Base-by-base conservation (phyloP, 441 rosid genomes). In the Brassica hybrid region DNA sequence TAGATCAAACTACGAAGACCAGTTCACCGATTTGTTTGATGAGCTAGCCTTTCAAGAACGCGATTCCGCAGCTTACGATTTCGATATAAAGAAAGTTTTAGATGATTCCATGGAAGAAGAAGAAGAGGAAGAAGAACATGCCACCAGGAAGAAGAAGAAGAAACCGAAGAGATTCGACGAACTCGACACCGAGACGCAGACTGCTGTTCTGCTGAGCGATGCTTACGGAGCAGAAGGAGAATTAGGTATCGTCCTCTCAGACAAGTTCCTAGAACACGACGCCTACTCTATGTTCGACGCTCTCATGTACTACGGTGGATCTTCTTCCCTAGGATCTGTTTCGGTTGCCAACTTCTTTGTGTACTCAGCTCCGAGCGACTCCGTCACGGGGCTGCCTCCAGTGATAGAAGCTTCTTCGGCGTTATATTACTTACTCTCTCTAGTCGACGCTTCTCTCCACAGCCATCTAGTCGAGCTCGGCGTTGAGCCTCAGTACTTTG, bases 171-270 rank as follows among this genome's bases (percentile, higher is more conserved):
- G 89, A 71, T 83, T 88, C 7, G 85, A 83, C 73, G 96, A 93
- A 74, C 92, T 91, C 25, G 99, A 93, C 80, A 84, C 88, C 3
- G 89, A 93, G 83, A 85, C 91, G 32, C 90, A 90, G 81, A 84
- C 85, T 0, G 84, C 86, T 16, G 84, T 93, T 58, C 56, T 83
- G 81, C 77, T 95, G 48, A 91, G 88, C 12, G 99, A 93, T 79
- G 91, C 97, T 3, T 95, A 95, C 34, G 99, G 99, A 68, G 96
- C 96, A 36, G 99, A 95, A 86, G 98, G 98, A 64, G 98, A 95
- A 87, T 76, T 95, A 32, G 99, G 99, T 7, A 87, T 91, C 41
- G 94, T 93, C 71, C 83, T 93, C 77, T 95, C 99, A 10, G 99
- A 95, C 80, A 95, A 95, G 81, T 95, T 95, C 76, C 83, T 93